Evolutionary conservation across 2,329 filamentous ascomycete species (phyloP).

Genomic region (Trichoderma atrobrunneum): DNA sequence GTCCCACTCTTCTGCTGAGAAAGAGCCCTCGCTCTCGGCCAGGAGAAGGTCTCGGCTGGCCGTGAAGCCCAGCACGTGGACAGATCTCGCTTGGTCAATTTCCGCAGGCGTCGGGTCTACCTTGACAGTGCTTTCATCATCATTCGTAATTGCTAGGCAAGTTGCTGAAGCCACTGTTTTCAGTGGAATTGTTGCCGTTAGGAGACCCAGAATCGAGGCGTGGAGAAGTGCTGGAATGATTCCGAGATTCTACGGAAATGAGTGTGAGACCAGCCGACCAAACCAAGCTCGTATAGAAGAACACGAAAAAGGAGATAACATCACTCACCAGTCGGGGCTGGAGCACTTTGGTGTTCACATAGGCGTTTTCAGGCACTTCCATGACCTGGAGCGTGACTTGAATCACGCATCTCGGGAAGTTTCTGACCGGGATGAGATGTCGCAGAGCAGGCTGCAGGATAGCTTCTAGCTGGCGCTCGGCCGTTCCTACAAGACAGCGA

Average conservation of each 20-base stretch:
- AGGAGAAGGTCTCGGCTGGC: slow-evolving; percentile 69
- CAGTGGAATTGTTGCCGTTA: slow-evolving; percentile 81
- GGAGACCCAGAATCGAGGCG: slow-evolving; percentile 70
- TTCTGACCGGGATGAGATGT: slow-evolving; percentile 70
- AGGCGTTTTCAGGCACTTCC: slow-evolving; percentile 65
- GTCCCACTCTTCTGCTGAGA: slow-evolving; percentile 74
- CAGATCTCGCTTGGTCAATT: slow-evolving; percentile 61
- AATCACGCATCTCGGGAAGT: slow-evolving; percentile 73
- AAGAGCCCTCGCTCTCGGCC: slow-evolving; percentile 77
- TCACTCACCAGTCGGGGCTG: slow-evolving; percentile 58
- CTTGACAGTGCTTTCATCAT: slow-evolving; percentile 36
- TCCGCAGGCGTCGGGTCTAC: slow-evolving; percentile 62
- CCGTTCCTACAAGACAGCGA: slow-evolving; percentile 49
- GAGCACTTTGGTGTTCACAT: slow-evolving; percentile 57
- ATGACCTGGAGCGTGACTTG: slow-evolving; percentile 79
- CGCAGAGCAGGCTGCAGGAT: slow-evolving; percentile 69
- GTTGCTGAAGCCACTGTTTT: slow-evolving; percentile 67
- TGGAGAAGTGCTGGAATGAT: slow-evolving; percentile 81
- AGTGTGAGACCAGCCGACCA: slow-evolving; percentile 18
- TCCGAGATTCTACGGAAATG: slow-evolving; percentile 61
- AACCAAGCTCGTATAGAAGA: background rate
- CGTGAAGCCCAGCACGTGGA: slow-evolving; percentile 84
- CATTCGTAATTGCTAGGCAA: slow-evolving; percentile 55
- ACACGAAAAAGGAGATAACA: background rate
- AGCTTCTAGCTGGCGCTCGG: slow-evolving; percentile 78